Evolutionary conservation across 257 asterid genomes (phyloP).

Genomic region (Solanum paucissectum): DNA sequence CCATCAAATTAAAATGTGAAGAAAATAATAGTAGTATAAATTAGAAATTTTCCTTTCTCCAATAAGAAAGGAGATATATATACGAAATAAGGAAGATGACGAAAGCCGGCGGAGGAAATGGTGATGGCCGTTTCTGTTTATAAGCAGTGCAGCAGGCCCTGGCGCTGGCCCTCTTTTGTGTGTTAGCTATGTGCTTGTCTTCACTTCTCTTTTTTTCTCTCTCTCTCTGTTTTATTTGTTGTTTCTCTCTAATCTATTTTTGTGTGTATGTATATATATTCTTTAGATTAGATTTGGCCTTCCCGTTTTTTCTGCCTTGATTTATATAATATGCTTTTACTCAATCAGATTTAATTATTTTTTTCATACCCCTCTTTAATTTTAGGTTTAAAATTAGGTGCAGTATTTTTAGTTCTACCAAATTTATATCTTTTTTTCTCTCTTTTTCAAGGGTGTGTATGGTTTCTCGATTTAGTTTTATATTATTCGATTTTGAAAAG

Average conservation of each 20-base stretch:
- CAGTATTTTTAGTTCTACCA: background rate
- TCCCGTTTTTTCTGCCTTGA: constrained; percentile 13
- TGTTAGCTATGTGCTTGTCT: background rate
- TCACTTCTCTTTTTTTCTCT: background rate
- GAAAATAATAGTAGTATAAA: background rate
- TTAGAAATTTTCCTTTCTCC: background rate
- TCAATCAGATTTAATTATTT: constrained; percentile 3
- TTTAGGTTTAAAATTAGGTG: background rate
- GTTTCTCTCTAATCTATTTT: background rate
- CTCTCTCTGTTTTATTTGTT: constrained; percentile 25
- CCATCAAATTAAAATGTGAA: constrained; percentile 39
- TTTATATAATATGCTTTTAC: background rate
- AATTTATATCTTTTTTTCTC: background rate
- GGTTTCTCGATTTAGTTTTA: background rate
- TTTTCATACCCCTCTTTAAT: background rate
- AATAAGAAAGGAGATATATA: background rate
- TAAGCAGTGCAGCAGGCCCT: background rate
- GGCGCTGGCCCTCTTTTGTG: background rate
- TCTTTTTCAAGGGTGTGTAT: background rate
- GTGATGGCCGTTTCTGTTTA: background rate
- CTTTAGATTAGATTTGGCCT: constrained; percentile 11
- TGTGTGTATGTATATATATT: background rate
- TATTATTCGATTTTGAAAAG: background rate
- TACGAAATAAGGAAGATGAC: background rate
- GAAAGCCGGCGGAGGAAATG: constrained; percentile 7